phyloP scores from a whole-genome alignment of 73 alveolate genomes.

The Stentor roeselii region DNA sequence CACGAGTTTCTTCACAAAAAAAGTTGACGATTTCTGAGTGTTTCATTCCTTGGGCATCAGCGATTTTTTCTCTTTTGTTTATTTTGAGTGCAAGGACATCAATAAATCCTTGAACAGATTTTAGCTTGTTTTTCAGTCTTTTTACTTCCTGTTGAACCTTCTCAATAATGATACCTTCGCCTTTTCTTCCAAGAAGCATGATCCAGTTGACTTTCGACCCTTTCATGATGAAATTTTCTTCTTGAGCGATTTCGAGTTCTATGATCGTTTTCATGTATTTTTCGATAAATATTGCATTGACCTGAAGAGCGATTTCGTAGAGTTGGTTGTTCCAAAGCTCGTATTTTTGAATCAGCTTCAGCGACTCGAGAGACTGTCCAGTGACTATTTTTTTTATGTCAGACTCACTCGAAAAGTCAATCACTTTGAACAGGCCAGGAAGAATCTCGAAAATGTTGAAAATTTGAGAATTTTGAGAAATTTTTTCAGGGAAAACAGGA shows the following conservation, averaged over 20 bases:
- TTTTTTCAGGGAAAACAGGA: neutral
- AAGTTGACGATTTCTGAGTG: too few species aligned
- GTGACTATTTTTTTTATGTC: neutral
- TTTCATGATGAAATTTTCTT: neutral
- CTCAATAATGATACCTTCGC: conserved; percentile 12
- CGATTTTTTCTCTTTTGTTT: too few species aligned
- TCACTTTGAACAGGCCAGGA: neutral
- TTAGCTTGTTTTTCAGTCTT: neutral
- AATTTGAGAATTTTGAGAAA: neutral
- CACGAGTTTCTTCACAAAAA: too few species aligned
- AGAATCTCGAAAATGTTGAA: neutral
- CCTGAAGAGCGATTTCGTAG: conserved; percentile 63
- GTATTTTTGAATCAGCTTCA: conserved; percentile 65
- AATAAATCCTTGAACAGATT: too few species aligned
- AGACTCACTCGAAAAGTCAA: neutral
- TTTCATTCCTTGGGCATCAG: too few species aligned
- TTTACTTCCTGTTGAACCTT: neutral
- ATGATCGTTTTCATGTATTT: conserved; percentile 46
- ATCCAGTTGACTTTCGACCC: neutral
- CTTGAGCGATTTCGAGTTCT: conserved; percentile 58
- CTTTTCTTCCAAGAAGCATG: conserved; percentile 6
- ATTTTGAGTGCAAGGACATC: too few species aligned
- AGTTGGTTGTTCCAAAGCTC: conserved; percentile 66
- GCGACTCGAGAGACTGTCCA: conserved; percentile 58
- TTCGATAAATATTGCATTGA: conserved; percentile 62